Conservation (phyloP, 768 basidiomycete species). For the Boletus tylopilopsis region DNA sequence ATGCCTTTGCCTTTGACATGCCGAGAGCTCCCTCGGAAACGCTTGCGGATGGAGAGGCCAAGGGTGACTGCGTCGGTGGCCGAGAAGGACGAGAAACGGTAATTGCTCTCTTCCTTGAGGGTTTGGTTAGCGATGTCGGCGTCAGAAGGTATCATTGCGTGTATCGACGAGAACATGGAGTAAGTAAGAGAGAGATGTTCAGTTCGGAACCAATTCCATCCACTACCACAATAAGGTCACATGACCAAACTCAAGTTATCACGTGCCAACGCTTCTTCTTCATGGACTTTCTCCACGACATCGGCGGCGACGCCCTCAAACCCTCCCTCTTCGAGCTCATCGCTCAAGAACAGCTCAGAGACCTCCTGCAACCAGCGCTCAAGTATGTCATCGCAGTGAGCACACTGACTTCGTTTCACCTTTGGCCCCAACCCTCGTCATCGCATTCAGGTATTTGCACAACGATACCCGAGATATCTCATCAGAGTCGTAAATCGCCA, state of each 20-base stretch:
- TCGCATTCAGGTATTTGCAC: slow-evolving; percentile 90
- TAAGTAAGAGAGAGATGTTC: slow-evolving; percentile 9
- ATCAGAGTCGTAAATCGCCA: slow-evolving; percentile 88
- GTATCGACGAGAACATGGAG: slow-evolving; percentile 62
- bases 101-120: slow-evolving; percentile 63
- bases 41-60: slow-evolving; percentile 74
- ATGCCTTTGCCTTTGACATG: slow-evolving; percentile 78
- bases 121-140: slow-evolving; percentile 70
- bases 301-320: slow-evolving; percentile 67
- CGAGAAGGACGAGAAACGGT: slow-evolving; percentile 71
- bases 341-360: slow-evolving; percentile 89
- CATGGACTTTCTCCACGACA: slow-evolving; percentile 84
- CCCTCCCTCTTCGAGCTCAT: slow-evolving; percentile 89
- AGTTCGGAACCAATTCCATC: no score
- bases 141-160: slow-evolving; percentile 61
- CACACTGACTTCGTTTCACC: no score
- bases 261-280: not conserved
- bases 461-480: slow-evolving; percentile 90
- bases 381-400: slow-evolving; percentile 91
- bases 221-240: slow-evolving; percentile 19
- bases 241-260: slow-evolving; percentile 23
- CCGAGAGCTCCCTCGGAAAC: slow-evolving; percentile 70
- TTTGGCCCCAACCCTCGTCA: slow-evolving; percentile 1
- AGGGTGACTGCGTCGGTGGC: slow-evolving; percentile 79
- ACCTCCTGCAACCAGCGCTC: slow-evolving; percentile 89